Percentiles rank a stretch among this genome's conserved stretches.
Conservation (phyloP, 2,329 filamentous ascomycete species). For the Arachnomyces sp. region DNA sequence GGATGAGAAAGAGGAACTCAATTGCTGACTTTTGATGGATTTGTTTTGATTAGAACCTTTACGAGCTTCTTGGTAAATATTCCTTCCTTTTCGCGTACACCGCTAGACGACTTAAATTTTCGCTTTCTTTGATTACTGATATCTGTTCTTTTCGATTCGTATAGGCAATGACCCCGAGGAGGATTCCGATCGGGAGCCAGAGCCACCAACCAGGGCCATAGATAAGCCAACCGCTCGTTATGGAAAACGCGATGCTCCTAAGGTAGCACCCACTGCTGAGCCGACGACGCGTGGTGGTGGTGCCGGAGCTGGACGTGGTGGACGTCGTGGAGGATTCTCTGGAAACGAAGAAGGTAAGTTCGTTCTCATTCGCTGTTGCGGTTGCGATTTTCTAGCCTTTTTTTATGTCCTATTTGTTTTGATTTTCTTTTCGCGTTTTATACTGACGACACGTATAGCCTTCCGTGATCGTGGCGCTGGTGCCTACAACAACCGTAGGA, state of each 20-base stretch:
- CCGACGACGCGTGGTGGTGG: slow-evolving; percentile 21
- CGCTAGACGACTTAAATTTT: slow-evolving; percentile 4
- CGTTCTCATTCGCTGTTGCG: slow-evolving; percentile 5
- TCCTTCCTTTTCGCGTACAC: slow-evolving; percentile 13
- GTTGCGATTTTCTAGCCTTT: not conserved
- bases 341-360: slow-evolving; percentile 84
- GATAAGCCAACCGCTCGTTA: slow-evolving; percentile 72
- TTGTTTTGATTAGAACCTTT: slow-evolving; percentile 66
- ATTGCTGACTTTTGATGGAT: slow-evolving; percentile 16
- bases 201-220: slow-evolving; percentile 77
- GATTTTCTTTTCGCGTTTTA: not conserved
- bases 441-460: slow-evolving; percentile 45
- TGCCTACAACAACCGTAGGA: slow-evolving; percentile 71
- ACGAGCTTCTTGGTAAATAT: slow-evolving; percentile 86
- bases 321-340: slow-evolving; percentile 48
- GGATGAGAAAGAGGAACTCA: slow-evolving; percentile 5
- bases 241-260: slow-evolving; percentile 80
- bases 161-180: slow-evolving; percentile 63
- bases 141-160: slow-evolving; percentile 17
- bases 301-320: slow-evolving; percentile 17
- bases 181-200: slow-evolving; percentile 65
- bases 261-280: slow-evolving; percentile 60
- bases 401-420: not conserved
- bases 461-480: slow-evolving; percentile 85
- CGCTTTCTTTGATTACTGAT: slow-evolving; percentile 11